Percentiles rank a stretch among this genome's conserved stretches.
Evolutionary conservation across 345 rosid species (phyloP).

Genomic region (Turnera subulata): DNA sequence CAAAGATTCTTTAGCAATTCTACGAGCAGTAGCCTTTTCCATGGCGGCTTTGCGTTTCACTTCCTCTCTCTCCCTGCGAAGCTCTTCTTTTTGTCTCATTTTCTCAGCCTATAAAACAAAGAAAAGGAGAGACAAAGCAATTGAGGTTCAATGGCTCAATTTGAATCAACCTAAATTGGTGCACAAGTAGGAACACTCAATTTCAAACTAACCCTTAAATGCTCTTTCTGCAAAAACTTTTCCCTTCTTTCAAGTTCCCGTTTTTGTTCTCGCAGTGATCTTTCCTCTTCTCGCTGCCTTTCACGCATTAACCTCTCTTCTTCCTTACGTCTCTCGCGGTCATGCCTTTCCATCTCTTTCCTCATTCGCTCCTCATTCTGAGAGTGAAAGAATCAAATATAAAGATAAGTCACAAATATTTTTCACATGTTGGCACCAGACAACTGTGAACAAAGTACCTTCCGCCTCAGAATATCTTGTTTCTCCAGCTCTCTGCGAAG

Average conservation of each 20-base stretch:
- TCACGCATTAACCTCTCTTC: slow-evolving; percentile 96
- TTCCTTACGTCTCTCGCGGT: slow-evolving; percentile 95
- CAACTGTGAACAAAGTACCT: slow-evolving; percentile 36
- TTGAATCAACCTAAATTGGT: not conserved
- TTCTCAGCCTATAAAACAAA: slow-evolving; percentile 71
- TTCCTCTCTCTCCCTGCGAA: slow-evolving; percentile 80
- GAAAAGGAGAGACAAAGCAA: slow-evolving; percentile 15
- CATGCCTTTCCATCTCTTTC: slow-evolving; percentile 89
- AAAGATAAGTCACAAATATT: slow-evolving; percentile 13
- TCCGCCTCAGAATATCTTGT: slow-evolving; percentile 61
- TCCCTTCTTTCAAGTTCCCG: slow-evolving; percentile 93
- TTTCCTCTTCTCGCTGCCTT: slow-evolving; percentile 91
- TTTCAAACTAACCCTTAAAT: slow-evolving; percentile 46
- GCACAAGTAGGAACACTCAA: not conserved
- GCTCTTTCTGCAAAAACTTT: slow-evolving; percentile 82
- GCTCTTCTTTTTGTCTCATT: slow-evolving; percentile 80
- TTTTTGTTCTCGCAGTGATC: slow-evolving; percentile 72
- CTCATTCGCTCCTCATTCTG: slow-evolving; percentile 82
- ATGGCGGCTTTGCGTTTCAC: slow-evolving; percentile 79
- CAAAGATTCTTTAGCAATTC: slow-evolving; percentile 94
- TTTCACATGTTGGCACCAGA: slow-evolving; percentile 6
- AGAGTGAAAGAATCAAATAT: slow-evolving; percentile 22
- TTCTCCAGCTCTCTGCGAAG: slow-evolving; percentile 78
- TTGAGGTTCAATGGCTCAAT: slow-evolving; percentile 9
- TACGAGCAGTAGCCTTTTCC: slow-evolving; percentile 98